phyloP scores from a whole-genome alignment of 108 stramenopile species.

The Schizochytrium sp. region DNA sequence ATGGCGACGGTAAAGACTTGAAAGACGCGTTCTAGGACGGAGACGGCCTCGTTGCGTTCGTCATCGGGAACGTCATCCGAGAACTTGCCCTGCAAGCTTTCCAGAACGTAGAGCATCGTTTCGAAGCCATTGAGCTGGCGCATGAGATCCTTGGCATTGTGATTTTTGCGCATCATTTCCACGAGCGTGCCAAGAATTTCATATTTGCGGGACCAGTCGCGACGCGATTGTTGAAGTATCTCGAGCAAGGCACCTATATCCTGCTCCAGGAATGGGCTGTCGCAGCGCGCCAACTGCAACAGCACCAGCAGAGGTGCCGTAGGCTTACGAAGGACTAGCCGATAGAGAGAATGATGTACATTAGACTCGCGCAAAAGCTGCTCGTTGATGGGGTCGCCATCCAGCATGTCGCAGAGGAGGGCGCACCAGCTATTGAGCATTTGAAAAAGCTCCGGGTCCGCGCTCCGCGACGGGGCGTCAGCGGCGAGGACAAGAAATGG shows the following conservation, averaged over 20 bases:
- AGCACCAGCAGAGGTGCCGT: not conserved
- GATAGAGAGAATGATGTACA: not conserved
- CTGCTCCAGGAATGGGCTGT: not conserved
- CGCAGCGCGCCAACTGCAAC: not conserved
- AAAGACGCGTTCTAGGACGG: not conserved
- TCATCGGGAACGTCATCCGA: not conserved
- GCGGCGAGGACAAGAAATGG: not conserved
- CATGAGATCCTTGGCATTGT: not conserved
- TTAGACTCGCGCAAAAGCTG: not conserved
- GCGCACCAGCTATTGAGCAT: not conserved
- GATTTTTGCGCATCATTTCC: slow-evolving; percentile 7
- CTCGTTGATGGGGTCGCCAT: not conserved
- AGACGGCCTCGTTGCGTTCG: not conserved
- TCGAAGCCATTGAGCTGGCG: not conserved
- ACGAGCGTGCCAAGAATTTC: not conserved
- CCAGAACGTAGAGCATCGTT: not conserved
- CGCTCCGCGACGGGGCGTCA: not conserved
- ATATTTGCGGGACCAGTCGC: not conserved
- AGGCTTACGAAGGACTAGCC: not conserved
- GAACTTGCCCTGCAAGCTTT: not conserved
- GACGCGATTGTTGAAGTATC: not conserved
- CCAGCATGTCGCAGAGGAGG: not conserved
- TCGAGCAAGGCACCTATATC: not conserved
- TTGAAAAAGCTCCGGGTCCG: not conserved
- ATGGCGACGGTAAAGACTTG: not conserved